phyloP scores from a whole-genome alignment of 257 asterid species.

The Solanum bulbocastanum region DNA sequence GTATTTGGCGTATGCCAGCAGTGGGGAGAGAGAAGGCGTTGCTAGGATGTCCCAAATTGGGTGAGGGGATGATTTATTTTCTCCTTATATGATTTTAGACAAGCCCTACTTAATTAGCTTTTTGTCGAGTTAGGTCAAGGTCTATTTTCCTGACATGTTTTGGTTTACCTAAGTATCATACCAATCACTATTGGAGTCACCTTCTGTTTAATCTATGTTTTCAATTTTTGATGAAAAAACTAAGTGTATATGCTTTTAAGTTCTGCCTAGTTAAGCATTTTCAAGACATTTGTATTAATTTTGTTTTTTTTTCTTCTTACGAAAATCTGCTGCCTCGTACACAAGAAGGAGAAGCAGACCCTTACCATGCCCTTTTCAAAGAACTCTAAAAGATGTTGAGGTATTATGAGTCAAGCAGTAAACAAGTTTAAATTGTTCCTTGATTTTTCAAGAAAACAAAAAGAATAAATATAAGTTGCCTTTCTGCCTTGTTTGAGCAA shows the following conservation, averaged over 20 bases:
- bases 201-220: neutral
- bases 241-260: neutral
- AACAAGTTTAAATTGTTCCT: neutral
- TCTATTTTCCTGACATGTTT: neutral
- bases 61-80: neutral
- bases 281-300: neutral
- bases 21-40: neutral
- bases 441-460: neutral
- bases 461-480: neutral
- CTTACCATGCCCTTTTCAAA: neutral
- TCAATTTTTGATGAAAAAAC: neutral
- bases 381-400: neutral
- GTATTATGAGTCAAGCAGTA: neutral
- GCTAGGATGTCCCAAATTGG: neutral
- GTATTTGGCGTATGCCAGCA: neutral
- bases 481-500: neutral
- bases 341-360: no score
- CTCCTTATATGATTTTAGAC: neutral
- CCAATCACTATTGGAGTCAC: neutral
- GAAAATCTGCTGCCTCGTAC: neutral
- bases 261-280: neutral
- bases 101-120: neutral
- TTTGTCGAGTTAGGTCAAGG: neutral
- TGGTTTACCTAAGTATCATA: neutral
- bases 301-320: neutral